Evolutionary conservation across 2,329 filamentous ascomycete genomes (phyloP).

Genomic region (Trichophyton benhamiae): DNA sequence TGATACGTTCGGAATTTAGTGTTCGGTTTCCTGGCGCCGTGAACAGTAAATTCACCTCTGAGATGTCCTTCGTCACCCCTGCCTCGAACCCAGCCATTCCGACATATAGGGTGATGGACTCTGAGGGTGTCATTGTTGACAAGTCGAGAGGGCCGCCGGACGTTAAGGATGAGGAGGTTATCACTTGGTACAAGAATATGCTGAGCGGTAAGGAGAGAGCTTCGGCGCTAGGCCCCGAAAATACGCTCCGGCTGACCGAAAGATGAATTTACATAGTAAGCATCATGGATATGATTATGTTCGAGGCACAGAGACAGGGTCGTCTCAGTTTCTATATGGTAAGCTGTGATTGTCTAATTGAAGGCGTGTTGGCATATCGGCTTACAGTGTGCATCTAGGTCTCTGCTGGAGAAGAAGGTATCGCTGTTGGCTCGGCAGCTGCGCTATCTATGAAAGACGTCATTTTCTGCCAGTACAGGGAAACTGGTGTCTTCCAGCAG

Average conservation of each 20-base stretch:
- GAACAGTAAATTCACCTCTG: slow-evolving; percentile 80
- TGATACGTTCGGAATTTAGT: slow-evolving; percentile 23
- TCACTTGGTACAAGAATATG: slow-evolving; percentile 54
- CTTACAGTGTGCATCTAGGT: slow-evolving; percentile 32
- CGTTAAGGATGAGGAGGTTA: slow-evolving; percentile 50
- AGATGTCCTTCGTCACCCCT: slow-evolving; percentile 64
- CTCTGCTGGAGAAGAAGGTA: slow-evolving; percentile 85
- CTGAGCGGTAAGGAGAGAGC: slow-evolving; percentile 37
- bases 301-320: slow-evolving; percentile 92
- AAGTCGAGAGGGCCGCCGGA: slow-evolving; percentile 52
- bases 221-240: background rate
- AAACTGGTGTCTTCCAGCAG: slow-evolving; percentile 81
- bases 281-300: slow-evolving; percentile 96
- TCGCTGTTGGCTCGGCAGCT: slow-evolving; percentile 77
- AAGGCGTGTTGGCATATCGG: background rate
- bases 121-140: slow-evolving; percentile 75
- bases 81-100: slow-evolving; percentile 63
- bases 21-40: slow-evolving; percentile 81
- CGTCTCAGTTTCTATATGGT: slow-evolving; percentile 95
- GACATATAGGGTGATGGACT: slow-evolving; percentile 84
- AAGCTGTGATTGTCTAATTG: slow-evolving; percentile 2
- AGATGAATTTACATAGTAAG: slow-evolving; percentile 38
- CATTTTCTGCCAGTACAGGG: slow-evolving; percentile 87
- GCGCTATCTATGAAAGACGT: slow-evolving; percentile 76
- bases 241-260: background rate